A percentile compares a stretch with the other conserved stretches of the same genome.
These are phyloP conservation scores for Stagonosporopsis rhizophila DNA, from an alignment of 2,329 filamentous ascomycete genomes.

Conservation along the genomic window DNA sequence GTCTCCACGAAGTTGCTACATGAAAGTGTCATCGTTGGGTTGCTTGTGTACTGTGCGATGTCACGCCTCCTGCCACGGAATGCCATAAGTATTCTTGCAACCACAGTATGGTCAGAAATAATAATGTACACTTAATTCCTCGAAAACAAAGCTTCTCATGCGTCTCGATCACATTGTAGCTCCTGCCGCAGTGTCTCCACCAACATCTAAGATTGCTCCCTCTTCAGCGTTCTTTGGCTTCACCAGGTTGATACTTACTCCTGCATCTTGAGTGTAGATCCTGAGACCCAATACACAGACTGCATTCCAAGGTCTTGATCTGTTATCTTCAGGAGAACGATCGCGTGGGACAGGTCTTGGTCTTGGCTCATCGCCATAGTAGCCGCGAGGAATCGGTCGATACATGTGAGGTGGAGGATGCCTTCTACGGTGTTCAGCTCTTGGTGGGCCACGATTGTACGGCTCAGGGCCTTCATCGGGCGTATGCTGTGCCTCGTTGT, in stretches of 20 bases:
- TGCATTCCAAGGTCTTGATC: slow-evolving; percentile 62
- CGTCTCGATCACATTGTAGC: slow-evolving; percentile 40
- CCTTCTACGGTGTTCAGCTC: not conserved
- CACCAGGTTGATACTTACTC: slow-evolving; percentile 42
- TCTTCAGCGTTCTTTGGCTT: slow-evolving; percentile 42
- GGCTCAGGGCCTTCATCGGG: not conserved
- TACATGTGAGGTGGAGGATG: not conserved
- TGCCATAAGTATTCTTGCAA: not conserved
- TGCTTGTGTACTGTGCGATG: no score
- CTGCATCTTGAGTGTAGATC: slow-evolving; percentile 53
- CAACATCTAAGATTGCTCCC: slow-evolving; percentile 40
- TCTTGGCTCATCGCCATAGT: slow-evolving; percentile 8
- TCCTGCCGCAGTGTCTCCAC: slow-evolving; percentile 41
- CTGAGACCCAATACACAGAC: slow-evolving; percentile 65
- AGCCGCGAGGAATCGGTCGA: slow-evolving; percentile 3
- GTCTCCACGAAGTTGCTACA: no score
- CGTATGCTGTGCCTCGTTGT: not conserved
- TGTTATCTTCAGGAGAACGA: slow-evolving; percentile 19
- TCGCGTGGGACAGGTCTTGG: not conserved
- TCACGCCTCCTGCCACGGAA: not conserved
- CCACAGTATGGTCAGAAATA: not conserved
- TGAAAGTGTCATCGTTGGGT: no score
- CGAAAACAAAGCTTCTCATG: not conserved
- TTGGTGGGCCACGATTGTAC: not conserved
- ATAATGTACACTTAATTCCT: not conserved